Percentiles rank a stretch among this genome's conserved stretches.
Evolutionary conservation across 2,329 filamentous ascomycete species (phyloP).

Genomic region (Sordariomycetes sp.): DNA sequence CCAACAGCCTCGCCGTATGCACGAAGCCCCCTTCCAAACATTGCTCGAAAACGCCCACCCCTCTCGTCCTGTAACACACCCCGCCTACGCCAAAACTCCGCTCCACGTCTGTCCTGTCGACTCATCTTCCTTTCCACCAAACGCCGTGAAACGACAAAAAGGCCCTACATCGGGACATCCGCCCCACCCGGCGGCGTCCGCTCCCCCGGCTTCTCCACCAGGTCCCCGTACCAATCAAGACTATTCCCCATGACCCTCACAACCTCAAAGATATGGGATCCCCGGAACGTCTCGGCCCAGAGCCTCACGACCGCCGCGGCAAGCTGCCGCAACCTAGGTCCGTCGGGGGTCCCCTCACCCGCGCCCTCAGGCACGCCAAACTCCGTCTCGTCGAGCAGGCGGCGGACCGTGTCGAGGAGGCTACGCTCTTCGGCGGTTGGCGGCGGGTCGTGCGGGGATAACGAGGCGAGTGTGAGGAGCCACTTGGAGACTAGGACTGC

Average conservation of each 20-base stretch:
- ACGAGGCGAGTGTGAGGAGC: slow-evolving; percentile 40
- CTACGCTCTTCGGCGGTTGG: slow-evolving; percentile 37
- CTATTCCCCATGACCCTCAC: slow-evolving; percentile 43
- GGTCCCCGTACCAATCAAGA: slow-evolving; percentile 41
- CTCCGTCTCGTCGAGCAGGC: slow-evolving; percentile 49
- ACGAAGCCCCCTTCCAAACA: too few relatives aligned
- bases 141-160: not conserved
- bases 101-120: not conserved
- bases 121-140: not conserved
- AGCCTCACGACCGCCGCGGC: slow-evolving; percentile 44
- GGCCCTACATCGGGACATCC: not conserved
- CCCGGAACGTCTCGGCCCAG: slow-evolving; percentile 50
- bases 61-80: too few relatives aligned
- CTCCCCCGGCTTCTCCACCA: slow-evolving; percentile 40
- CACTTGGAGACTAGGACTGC: slow-evolving; percentile 47
- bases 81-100: not conserved
- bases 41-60: too few relatives aligned
- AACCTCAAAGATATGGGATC: slow-evolving; percentile 46
- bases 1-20: too few relatives aligned
- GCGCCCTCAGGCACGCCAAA: slow-evolving; percentile 45
- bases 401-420: slow-evolving; percentile 40
- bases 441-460: slow-evolving; percentile 34
- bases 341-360: slow-evolving; percentile 28
- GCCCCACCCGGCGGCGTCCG: slow-evolving; percentile 24
- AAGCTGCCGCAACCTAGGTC: slow-evolving; percentile 37